Evolutionary conservation across 2,329 filamentous ascomycete species (phyloP), one percentile per base, ranked within the genome.

Genomic region (Aspergillus neoniger): DNA sequence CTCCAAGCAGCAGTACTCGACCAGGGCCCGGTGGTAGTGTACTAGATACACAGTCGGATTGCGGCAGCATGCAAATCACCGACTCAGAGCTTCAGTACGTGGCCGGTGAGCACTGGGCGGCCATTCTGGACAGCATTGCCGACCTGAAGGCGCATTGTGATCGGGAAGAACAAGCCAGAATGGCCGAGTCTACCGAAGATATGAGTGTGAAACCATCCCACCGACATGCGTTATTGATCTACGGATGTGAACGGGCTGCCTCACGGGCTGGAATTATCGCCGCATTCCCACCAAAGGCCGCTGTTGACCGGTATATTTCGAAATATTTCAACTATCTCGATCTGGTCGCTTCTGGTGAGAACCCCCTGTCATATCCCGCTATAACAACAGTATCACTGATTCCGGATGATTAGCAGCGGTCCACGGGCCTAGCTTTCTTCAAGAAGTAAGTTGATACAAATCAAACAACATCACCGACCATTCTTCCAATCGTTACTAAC

Each of bases 361-460:
- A 36, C 32, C 32, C 12, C 12, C 4, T 4, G 32, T 15, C 32
- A 25, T 36, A 14, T 36, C 12, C 12, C 12, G 12, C 32, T 36
- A 12, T 12, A 2, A 1, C 12, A 12, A 14, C 5, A 36, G 12
- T 36, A 36, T 36, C 32, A 36, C 32, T 36, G 12, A 36, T 1
- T 14, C 5, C 12, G 32, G 32, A n/a, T 39, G 15, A 39, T 49
- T 30, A 65, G 68, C 61, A 7, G 57, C 64, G 36, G 58, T 70
- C 39, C 70, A 77, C 63, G 61, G 69, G 1, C 67, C 67, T 10
- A 70, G 58, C 55, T 72, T 77, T 53, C 51, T 75, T 41, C 65
- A 64, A 36, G 73, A 77, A 68, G 70, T 68, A 63, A 57, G 63
- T 63, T 28, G 14, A 23, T 53, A n/a, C 30, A 10, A 41, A 54